Percentiles rank a stretch among this genome's conserved stretches.
Conservation (phyloP, 495 filamentous ascomycete species). For the Talaromyces borbonicus region DNA sequence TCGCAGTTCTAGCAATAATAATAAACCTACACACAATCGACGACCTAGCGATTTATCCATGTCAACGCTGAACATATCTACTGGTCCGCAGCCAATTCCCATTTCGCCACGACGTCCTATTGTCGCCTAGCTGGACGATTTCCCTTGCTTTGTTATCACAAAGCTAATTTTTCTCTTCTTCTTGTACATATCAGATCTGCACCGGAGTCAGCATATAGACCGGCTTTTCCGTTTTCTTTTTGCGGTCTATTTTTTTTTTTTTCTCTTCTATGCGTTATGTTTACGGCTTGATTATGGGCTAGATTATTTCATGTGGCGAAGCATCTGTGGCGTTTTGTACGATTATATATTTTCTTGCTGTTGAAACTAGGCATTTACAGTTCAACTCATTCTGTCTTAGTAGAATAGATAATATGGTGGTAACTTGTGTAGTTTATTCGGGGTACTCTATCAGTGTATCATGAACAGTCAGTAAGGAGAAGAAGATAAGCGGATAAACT, state of each 20-base stretch:
- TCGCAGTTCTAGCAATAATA: slow-evolving; percentile 13
- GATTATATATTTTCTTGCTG: neutral
- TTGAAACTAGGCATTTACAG: neutral
- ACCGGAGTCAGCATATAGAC: slow-evolving; percentile 4
- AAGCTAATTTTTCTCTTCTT: neutral
- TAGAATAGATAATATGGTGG: too few relatives aligned
- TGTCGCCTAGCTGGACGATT: slow-evolving; percentile 20
- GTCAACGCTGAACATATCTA: slow-evolving; percentile 27
- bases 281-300: neutral
- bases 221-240: neutral
- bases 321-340: slow-evolving; percentile 2
- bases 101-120: slow-evolving; percentile 32
- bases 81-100: slow-evolving; percentile 34
- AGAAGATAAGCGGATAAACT: too few relatives aligned
- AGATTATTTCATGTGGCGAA: neutral
- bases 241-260: neutral
- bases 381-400: too few relatives aligned
- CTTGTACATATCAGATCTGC: neutral
- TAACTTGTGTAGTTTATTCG: too few relatives aligned
- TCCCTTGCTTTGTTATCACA: neutral
- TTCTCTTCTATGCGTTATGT: neutral
- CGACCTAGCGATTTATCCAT: slow-evolving; percentile 27
- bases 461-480: too few relatives aligned
- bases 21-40: slow-evolving; percentile 16
- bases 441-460: too few relatives aligned